phyloP scores from a whole-genome alignment of 345 rosid genomes.

The Eucalyptus erythrocorys region DNA sequence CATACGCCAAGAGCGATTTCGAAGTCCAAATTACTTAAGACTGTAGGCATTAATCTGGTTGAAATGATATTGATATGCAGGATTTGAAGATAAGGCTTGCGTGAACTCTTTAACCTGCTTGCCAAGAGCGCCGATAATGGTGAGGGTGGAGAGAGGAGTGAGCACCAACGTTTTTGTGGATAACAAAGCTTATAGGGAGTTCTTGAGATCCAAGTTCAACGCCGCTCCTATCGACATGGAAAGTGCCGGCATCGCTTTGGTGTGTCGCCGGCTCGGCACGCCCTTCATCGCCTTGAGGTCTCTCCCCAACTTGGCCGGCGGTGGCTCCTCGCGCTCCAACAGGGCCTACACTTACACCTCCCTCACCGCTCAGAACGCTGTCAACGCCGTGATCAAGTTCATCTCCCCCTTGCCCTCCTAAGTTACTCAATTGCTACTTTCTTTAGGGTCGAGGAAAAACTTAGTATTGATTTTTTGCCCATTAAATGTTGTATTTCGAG shows the following conservation, averaged over 20 bases:
- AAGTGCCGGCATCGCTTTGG: conserved; percentile 52
- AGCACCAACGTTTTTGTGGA: conserved; percentile 43
- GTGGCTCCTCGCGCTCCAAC: conserved; percentile 41
- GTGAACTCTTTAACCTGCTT: conserved; percentile 42
- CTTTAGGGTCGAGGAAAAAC: not conserved
- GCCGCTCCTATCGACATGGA: conserved; percentile 67
- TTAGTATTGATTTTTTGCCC: not conserved
- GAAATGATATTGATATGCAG: conserved; percentile 5
- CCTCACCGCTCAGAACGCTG: conserved; percentile 49
- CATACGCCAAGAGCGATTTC: not conserved
- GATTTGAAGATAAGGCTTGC: conserved; percentile 26
- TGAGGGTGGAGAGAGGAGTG: conserved; percentile 33
- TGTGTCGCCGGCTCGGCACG: conserved; percentile 27
- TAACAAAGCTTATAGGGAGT: conserved; percentile 42
- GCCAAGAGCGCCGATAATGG: conserved; percentile 33
- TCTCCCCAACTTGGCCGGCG: conserved; percentile 69
- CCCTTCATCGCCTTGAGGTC: conserved; percentile 52
- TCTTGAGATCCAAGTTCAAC: conserved; percentile 39
- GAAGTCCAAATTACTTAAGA: not conserved
- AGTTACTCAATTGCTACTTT: too few species aligned
- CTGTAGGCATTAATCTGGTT: not conserved
- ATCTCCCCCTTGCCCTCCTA: not conserved
- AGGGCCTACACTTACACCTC: conserved; percentile 33
- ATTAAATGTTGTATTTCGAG: not conserved
- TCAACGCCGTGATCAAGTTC: not conserved